Conservation (phyloP, 805 yeast genomes). For the Lachancea waltii region DNA sequence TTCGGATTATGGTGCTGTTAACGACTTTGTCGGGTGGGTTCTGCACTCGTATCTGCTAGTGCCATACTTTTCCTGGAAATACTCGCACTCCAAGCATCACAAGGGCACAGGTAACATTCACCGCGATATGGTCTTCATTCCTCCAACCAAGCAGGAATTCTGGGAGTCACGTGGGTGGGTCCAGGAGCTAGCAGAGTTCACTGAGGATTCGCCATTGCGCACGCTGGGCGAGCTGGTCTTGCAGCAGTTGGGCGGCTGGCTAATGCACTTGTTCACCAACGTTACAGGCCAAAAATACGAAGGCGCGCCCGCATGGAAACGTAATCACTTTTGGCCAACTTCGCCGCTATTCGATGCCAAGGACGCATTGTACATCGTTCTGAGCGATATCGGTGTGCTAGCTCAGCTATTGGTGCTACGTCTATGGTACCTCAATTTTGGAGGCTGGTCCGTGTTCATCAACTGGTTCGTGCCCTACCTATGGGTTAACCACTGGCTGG, state of each 20-base stretch:
- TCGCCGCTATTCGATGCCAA: constrained; percentile 69
- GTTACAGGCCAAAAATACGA: constrained; percentile 69
- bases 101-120: constrained; percentile 81
- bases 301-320: constrained; percentile 41
- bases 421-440: constrained; percentile 55
- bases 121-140: constrained; percentile 82
- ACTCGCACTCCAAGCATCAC: constrained; percentile 80
- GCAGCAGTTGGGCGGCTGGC: constrained; percentile 80
- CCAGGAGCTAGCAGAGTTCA: constrained; percentile 44
- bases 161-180: constrained; percentile 29
- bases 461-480: constrained; percentile 74
- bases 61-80: constrained; percentile 86
- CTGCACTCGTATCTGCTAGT: constrained; percentile 73
- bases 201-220: constrained; percentile 69
- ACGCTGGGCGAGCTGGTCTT: constrained; percentile 49
- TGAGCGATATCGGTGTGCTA: constrained; percentile 68
- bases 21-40: constrained; percentile 78
- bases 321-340: constrained; percentile 65
- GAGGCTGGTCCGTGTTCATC: constrained; percentile 54
- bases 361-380: constrained; percentile 64
- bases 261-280: constrained; percentile 55
- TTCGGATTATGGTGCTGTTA: constrained; percentile 61
- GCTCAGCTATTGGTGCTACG: constrained; percentile 47
- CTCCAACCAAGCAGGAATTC: constrained; percentile 57
- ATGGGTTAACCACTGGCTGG: constrained; percentile 86